Percentiles rank a stretch among this genome's conserved stretches.
These are phyloP conservation scores for Phoenix roebelenii DNA, from an alignment of 176 grass and related monocot species.

Conservation along the genomic window DNA sequence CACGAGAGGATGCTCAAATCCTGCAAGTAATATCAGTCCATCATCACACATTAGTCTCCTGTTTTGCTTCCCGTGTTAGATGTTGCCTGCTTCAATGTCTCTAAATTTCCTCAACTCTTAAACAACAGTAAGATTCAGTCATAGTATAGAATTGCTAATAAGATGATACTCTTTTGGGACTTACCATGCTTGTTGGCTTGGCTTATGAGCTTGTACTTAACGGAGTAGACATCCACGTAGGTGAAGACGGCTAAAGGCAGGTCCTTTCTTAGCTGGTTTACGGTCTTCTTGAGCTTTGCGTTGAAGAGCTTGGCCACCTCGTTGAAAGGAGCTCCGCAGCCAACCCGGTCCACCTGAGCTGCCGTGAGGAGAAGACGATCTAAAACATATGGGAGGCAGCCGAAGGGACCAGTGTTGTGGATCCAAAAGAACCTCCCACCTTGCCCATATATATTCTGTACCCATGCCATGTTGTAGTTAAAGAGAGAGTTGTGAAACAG, in stretches of 20 bases:
- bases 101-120: no score
- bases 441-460: constrained; percentile 39
- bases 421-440: constrained; percentile 94
- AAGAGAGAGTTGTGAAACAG: background rate
- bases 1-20: constrained; percentile 55
- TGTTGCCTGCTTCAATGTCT: no score
- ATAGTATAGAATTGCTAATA: no score
- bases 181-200: constrained; percentile 62
- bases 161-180: no score
- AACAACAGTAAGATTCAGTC: no score
- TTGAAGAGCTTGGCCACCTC: constrained; percentile 72
- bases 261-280: constrained; percentile 46
- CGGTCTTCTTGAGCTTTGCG: constrained; percentile 52
- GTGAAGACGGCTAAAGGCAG: constrained; percentile 50
- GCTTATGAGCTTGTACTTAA: constrained; percentile 69
- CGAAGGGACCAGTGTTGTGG: constrained; percentile 86
- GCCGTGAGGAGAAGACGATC: constrained; percentile 27
- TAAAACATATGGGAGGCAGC: constrained; percentile 81
- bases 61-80: no score
- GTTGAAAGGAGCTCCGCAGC: constrained; percentile 70
- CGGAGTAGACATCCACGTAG: constrained; percentile 77
- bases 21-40: constrained; percentile 24
- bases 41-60: no score
- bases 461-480: background rate
- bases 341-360: constrained; percentile 23